Percentiles rank a stretch among this genome's conserved stretches.
Evolutionary conservation across 1,139 yeast species (phyloP).

Genomic region (Debaryomyces sp.): DNA sequence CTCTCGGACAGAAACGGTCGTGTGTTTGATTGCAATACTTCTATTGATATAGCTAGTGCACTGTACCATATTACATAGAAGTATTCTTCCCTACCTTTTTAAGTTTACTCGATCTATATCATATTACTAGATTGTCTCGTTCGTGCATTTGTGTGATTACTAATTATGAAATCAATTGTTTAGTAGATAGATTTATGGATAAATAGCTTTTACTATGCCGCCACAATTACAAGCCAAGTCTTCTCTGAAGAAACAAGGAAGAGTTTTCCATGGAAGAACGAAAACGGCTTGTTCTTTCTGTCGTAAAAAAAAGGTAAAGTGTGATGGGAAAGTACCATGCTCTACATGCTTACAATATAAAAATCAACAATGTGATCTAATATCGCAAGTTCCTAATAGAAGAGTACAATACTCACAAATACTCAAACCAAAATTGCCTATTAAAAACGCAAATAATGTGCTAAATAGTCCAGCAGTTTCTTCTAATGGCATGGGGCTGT

Average conservation of each 20-base stretch:
- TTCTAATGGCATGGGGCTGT: not conserved
- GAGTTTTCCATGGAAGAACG: not conserved
- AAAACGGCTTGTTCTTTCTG: conserved; percentile 7
- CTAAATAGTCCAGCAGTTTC: not conserved
- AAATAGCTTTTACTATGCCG: no score
- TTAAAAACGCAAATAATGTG: not conserved
- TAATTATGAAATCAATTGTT: not conserved
- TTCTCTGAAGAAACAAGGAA: not conserved
- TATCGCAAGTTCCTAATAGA: not conserved
- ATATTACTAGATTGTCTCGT: no score
- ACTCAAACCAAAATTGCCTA: not conserved
- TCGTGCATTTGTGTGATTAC: not conserved
- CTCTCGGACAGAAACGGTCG: no score
- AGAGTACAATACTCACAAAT: not conserved
- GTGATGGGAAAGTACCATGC: conserved; percentile 11
- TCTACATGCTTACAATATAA: conserved; percentile 4
- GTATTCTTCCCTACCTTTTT: no score
- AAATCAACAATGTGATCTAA: not conserved
- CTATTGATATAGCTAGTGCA: no score
- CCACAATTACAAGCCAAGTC: not conserved
- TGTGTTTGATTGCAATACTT: no score
- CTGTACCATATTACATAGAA: no score
- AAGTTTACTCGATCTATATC: no score
- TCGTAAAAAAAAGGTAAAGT: conserved; percentile 10
- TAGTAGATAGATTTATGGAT: no score